Conservation (phyloP, 768 basidiomycete species). For the Boletus edulis region DNA sequence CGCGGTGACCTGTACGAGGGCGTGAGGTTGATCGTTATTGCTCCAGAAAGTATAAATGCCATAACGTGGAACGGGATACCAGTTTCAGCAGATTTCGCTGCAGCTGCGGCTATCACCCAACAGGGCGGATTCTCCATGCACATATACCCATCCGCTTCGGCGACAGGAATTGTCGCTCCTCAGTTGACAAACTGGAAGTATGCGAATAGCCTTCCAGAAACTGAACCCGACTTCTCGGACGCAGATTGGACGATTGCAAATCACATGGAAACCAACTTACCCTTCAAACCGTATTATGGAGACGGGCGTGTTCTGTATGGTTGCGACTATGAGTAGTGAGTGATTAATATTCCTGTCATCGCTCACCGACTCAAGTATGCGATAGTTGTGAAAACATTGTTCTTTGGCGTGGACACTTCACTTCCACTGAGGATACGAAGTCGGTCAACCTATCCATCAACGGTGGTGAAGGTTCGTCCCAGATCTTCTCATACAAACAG, state of each 20-base stretch:
- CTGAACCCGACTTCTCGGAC: slow-evolving; percentile 56
- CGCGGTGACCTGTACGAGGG: slow-evolving; percentile 66
- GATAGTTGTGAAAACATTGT: slow-evolving; percentile 78
- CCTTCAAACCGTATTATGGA: slow-evolving; percentile 65
- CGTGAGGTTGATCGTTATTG: slow-evolving; percentile 61
- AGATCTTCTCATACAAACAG: background rate
- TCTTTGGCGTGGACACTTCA: slow-evolving; percentile 82
- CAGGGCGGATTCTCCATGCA: slow-evolving; percentile 50
- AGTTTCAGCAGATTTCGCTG: slow-evolving; percentile 38
- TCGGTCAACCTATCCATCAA: slow-evolving; percentile 76
- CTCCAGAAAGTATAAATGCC: slow-evolving; percentile 46
- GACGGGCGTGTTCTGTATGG: slow-evolving; percentile 80
- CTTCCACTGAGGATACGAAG: slow-evolving; percentile 54
- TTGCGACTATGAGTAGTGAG: slow-evolving; percentile 85
- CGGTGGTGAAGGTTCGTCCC: slow-evolving; percentile 63
- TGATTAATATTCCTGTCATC: slow-evolving; percentile 4
- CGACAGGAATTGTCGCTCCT: slow-evolving; percentile 40
- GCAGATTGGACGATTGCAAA: slow-evolving; percentile 62
- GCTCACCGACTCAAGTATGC: background rate
- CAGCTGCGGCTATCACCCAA: slow-evolving; percentile 24
- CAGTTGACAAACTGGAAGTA: slow-evolving; percentile 69
- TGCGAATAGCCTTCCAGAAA: slow-evolving; percentile 73
- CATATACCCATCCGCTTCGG: slow-evolving; percentile 34
- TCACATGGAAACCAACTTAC: slow-evolving; percentile 72
- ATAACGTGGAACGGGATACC: slow-evolving; percentile 73